Percentiles rank a stretch among this genome's conserved stretches.
Evolutionary conservation across 1,139 yeast genomes (phyloP).

Genomic region (Sugiyamaella castrensis): DNA sequence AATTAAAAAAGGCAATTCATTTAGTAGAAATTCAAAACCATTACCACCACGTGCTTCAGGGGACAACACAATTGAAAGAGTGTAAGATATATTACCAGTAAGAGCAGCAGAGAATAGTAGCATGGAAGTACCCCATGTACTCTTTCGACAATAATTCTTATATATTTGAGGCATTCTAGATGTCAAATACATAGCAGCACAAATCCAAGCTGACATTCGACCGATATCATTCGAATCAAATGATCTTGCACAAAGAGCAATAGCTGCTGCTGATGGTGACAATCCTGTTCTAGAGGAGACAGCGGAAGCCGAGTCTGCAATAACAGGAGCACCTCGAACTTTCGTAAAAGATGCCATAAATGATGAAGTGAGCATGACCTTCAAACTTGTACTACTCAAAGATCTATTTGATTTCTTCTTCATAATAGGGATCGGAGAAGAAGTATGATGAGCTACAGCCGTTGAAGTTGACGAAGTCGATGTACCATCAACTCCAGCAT

Average conservation of each 20-base stretch:
- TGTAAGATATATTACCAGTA: conserved; percentile 76
- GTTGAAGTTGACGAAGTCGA: not conserved
- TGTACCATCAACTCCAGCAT: not conserved
- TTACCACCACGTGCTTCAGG: conserved; percentile 43
- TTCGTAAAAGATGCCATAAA: conserved; percentile 32
- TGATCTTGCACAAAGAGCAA: conserved; percentile 3
- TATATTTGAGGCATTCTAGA: conserved; percentile 84
- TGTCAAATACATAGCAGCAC: conserved; percentile 69
- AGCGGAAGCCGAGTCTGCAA: conserved; percentile 23
- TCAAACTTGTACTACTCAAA: conserved; percentile 17
- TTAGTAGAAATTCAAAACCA: conserved; percentile 51
- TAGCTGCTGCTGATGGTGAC: not conserved
- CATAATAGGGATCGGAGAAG: conserved; percentile 12
- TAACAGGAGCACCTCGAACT: conserved; percentile 25
- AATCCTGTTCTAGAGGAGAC: conserved; percentile 25
- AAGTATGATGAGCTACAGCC: not conserved
- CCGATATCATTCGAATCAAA: conserved; percentile 42
- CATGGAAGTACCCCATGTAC: conserved; percentile 83
- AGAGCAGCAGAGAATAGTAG: conserved; percentile 75
- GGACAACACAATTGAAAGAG: conserved; percentile 58
- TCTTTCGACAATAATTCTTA: conserved; percentile 69
- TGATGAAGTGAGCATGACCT: conserved; percentile 29
- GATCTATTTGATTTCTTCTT: conserved; percentile 2
- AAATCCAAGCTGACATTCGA: conserved; percentile 68
- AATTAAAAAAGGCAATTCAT: conserved; percentile 76